Conservation (phyloP, 1,139 yeast species). For the Saccharomyces hybrid region DNA sequence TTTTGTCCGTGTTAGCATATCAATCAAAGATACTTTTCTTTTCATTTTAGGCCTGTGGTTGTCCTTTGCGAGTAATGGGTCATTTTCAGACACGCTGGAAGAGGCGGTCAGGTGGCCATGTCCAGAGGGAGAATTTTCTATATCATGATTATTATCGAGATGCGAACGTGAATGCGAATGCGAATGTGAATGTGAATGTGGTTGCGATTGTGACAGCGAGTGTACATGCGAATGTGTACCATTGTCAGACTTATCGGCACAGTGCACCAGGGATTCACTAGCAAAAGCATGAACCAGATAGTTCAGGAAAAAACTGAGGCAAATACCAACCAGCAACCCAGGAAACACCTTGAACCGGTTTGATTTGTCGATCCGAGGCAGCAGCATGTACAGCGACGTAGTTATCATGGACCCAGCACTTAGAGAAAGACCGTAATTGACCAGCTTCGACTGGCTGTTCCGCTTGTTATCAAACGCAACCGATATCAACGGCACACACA, state of each 20-base stretch:
- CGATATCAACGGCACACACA: conserved; percentile 28
- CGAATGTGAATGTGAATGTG: conserved; percentile 11
- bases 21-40: conserved; percentile 5
- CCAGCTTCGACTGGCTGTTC: conserved; percentile 23
- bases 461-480: conserved; percentile 12
- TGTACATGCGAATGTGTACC: conserved; percentile 5
- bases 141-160: conserved; percentile 11
- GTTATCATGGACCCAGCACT: conserved; percentile 73
- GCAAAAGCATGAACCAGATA: conserved; percentile 62
- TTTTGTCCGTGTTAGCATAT: conserved; percentile 4
- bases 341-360: conserved; percentile 40
- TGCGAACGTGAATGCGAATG: conserved; percentile 15
- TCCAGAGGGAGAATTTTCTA: neutral
- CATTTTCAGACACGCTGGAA: neutral
- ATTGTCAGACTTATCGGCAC: conserved; percentile 51
- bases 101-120: neutral
- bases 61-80: neutral
- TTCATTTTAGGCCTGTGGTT: neutral
- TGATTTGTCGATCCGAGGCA: conserved; percentile 54
- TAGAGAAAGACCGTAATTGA: conserved; percentile 35
- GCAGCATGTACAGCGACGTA: conserved; percentile 63
- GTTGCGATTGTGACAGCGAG: conserved; percentile 1
- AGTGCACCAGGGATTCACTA: conserved; percentile 77
- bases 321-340: conserved; percentile 52
- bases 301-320: conserved; percentile 54